Conservation (phyloP, 2,329 filamentous ascomycete species). For the Graphilbum fragrans region DNA sequence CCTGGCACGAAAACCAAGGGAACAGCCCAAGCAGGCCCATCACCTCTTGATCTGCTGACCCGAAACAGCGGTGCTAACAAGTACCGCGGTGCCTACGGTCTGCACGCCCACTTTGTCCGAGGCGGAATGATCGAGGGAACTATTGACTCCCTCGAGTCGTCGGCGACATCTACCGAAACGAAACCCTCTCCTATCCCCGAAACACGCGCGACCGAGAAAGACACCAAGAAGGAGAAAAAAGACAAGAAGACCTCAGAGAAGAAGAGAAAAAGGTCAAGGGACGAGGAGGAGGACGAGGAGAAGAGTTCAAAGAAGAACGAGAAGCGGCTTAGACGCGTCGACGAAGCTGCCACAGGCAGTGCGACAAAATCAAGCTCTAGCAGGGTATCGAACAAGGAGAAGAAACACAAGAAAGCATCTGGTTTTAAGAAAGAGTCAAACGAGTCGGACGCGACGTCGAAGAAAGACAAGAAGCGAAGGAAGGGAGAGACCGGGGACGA, state of each 20-base stretch:
- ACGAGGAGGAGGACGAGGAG: conserved; percentile 33
- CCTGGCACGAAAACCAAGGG: conserved; percentile 27
- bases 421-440: too few relatives aligned
- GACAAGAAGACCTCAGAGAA: neutral
- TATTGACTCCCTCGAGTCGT: conserved; percentile 19
- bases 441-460: conserved; percentile 6
- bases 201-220: too few relatives aligned
- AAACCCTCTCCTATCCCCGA: too few relatives aligned
- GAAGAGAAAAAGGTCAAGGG: conserved; percentile 10
- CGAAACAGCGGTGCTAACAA: conserved; percentile 33
- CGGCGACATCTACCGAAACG: too few relatives aligned
- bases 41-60: conserved; percentile 34
- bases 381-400: neutral
- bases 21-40: conserved; percentile 25
- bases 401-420: conserved; percentile 11
- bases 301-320: conserved; percentile 23
- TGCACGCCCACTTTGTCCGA: conserved; percentile 77
- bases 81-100: conserved; percentile 47
- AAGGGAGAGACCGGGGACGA: conserved; percentile 14
- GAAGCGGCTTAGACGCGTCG: conserved; percentile 13
- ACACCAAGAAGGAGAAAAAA: conserved; percentile 10
- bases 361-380: conserved; percentile 16
- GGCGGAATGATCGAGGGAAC: conserved; percentile 71
- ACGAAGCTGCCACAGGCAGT: conserved; percentile 10
- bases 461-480: conserved; percentile 3